These are phyloP conservation scores for Kitagawia praeruptora DNA, from an alignment of 129 eudicot genomes.

Conservation along the genomic window DNA sequence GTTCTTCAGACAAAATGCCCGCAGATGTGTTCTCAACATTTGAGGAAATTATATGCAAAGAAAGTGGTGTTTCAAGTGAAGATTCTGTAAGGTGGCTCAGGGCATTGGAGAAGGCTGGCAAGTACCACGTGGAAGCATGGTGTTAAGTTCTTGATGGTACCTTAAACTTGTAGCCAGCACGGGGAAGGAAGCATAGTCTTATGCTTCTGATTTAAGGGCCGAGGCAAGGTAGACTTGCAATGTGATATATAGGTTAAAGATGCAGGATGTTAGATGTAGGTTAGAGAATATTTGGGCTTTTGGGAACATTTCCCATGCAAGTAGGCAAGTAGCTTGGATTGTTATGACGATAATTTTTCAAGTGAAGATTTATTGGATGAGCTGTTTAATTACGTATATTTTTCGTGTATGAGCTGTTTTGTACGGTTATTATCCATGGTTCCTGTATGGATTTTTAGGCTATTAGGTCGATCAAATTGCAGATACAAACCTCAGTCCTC, in stretches of 20 bases:
- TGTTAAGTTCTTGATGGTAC: constrained; percentile 24
- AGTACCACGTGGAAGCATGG: constrained; percentile 95
- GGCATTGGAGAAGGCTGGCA: constrained; percentile 84
- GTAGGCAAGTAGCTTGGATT: neutral
- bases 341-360: neutral
- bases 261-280: neutral
- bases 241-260: neutral
- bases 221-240: neutral
- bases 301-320: neutral
- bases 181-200: neutral
- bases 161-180: neutral
- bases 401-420: neutral
- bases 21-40: constrained; percentile 66
- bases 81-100: constrained; percentile 71
- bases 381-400: neutral
- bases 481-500: too few relatives aligned
- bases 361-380: neutral
- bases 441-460: neutral
- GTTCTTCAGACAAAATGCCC: constrained; percentile 88
- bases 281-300: neutral
- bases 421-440: neutral
- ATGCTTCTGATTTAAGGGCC: neutral
- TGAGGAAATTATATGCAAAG: constrained; percentile 58
- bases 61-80: constrained; percentile 64
- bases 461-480: neutral